Conservation (phyloP, 805 yeast genomes). For the Starmerella vaccinii region DNA sequence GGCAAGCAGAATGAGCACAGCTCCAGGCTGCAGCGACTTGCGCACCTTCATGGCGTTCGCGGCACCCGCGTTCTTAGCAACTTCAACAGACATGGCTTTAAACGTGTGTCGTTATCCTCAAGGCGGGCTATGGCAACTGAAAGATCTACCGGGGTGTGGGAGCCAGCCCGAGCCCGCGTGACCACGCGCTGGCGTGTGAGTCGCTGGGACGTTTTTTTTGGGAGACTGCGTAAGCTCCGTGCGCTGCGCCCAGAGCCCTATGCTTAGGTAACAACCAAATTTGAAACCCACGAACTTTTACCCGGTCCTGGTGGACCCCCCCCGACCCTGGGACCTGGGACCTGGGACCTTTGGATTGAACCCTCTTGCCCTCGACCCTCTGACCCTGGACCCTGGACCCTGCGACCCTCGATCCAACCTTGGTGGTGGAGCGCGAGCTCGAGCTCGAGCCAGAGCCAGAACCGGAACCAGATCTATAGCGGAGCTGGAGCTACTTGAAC, state of each 20-base stretch:
- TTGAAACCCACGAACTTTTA: no score
- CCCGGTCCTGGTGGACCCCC: no score
- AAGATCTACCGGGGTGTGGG: not conserved
- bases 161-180: constrained; percentile 1
- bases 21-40: constrained; percentile 93
- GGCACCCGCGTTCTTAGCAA: constrained; percentile 63
- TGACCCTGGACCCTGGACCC: no score
- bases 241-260: constrained; percentile 1
- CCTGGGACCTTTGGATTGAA: no score
- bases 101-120: constrained; percentile 4
- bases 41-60: constrained; percentile 91
- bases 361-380: no score
- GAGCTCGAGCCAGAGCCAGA: no score
- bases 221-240: not conserved
- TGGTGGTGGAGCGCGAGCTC: no score
- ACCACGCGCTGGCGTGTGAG: constrained; percentile 1
- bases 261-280: no score
- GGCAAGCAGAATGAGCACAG: constrained; percentile 92
- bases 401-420: no score
- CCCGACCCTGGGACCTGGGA: no score
- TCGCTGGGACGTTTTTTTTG: not conserved
- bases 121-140: not conserved
- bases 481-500: no score
- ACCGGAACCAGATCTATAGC: no score
- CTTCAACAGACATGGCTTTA: constrained; percentile 3